These are phyloP conservation scores for Ceratobasidium sp. DNA, from an alignment of 1,284 basidiomycete genomes.

Conservation along the genomic window DNA sequence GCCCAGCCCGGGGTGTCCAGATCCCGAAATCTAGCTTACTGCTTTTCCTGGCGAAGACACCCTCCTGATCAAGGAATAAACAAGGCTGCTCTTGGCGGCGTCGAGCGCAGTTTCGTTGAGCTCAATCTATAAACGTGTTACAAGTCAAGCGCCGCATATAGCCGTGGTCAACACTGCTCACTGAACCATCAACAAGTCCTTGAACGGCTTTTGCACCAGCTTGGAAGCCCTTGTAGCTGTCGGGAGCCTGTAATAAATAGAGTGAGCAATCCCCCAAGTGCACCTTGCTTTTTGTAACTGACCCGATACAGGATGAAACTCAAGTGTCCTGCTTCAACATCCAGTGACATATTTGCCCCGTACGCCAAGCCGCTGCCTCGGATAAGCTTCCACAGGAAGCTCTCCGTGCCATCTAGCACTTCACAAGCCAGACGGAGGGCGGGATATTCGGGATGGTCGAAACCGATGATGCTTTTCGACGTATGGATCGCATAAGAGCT, in stretches of 20 bases:
- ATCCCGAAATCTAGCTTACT: constrained; percentile 60
- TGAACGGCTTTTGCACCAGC: constrained; percentile 80
- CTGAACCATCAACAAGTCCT: constrained; percentile 80
- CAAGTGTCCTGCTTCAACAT: constrained; percentile 85
- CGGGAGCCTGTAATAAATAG: constrained; percentile 73
- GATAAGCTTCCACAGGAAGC: constrained; percentile 93
- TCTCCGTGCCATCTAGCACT: constrained; percentile 93
- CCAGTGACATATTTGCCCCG: constrained; percentile 82
- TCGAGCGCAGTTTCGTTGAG: constrained; percentile 88
- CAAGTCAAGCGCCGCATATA: constrained; percentile 1
- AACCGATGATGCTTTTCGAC: constrained; percentile 82
- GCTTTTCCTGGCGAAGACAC: constrained; percentile 88
- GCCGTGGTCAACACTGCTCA: constrained; percentile 58
- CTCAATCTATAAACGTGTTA: constrained; percentile 65
- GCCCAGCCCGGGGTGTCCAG: neutral
- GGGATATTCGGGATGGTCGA: constrained; percentile 85
- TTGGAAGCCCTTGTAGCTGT: constrained; percentile 83
- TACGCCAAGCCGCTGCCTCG: constrained; percentile 95
- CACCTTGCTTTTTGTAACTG: constrained; percentile 53
- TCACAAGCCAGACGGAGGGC: constrained; percentile 87
- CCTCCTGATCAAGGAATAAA: constrained; percentile 81
- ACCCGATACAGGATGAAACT: constrained; percentile 86
- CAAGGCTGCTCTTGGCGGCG: constrained; percentile 91
- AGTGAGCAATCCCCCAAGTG: constrained; percentile 33
- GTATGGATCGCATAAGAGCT: constrained; percentile 88